Percentiles rank a stretch among this genome's conserved stretches.
Conservation (phyloP, 305 asterid species). For the Solanum hybrid region DNA sequence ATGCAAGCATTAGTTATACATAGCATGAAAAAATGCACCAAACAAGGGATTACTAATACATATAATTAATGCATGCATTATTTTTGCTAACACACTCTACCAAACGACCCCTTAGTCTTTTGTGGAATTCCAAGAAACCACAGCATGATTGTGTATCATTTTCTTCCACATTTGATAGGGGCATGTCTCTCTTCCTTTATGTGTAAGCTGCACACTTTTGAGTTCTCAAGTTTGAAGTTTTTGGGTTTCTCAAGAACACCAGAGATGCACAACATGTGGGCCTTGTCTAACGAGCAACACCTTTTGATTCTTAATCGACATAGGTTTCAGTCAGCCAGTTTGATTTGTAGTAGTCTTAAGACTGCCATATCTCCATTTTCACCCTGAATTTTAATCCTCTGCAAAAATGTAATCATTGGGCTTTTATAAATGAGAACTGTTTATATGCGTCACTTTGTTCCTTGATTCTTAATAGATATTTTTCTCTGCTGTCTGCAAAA, state of each 20-base stretch:
- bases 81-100: too few relatives aligned
- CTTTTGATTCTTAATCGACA: background rate
- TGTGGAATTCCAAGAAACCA: background rate
- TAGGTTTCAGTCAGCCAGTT: background rate
- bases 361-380: background rate
- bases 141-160: background rate
- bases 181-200: background rate
- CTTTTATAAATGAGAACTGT: background rate
- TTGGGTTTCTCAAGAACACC: background rate
- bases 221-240: background rate
- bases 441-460: background rate
- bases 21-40: too few relatives aligned
- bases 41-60: too few relatives aligned
- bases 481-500: background rate
- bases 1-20: too few relatives aligned
- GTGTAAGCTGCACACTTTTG: background rate
- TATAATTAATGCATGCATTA: too few relatives aligned
- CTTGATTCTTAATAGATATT: background rate
- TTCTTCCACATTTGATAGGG: background rate
- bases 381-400: background rate
- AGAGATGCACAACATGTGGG: background rate
- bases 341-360: background rate
- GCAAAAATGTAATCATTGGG: background rate
- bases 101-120: background rate
- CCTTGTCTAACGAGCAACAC: background rate